Percentiles rank a stretch among this genome's conserved stretches.
Conservation (phyloP, 129 eudicot species). For the sunflower (Helianthus annuus) region DNA sequence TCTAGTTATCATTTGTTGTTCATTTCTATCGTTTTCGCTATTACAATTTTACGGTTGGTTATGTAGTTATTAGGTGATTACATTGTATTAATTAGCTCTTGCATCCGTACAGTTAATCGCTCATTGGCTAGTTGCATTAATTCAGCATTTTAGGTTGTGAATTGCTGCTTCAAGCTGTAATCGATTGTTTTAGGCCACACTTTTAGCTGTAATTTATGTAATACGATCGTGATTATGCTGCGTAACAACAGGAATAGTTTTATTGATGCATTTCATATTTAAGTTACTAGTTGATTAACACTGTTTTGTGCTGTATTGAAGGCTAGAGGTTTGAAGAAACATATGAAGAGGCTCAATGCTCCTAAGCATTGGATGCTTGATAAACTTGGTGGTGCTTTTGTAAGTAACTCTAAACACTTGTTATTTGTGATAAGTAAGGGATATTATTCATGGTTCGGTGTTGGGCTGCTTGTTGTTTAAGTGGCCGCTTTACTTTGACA, state of each 20-base stretch:
- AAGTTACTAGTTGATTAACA: background rate
- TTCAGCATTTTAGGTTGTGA: background rate
- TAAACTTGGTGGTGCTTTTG: conserved; percentile 6
- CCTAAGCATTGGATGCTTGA: conserved; percentile 8
- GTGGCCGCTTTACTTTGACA: too few species aligned
- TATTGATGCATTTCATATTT: background rate
- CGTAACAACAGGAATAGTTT: background rate
- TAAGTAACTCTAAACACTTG: background rate
- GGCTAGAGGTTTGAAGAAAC: too few species aligned
- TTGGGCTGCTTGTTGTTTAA: too few species aligned
- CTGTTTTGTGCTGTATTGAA: background rate
- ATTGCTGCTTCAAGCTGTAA: background rate
- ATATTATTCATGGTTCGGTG: too few species aligned
- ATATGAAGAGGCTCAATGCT: too few species aligned
- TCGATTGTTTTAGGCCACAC: background rate
- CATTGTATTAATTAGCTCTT: too few species aligned
- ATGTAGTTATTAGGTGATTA: too few species aligned
- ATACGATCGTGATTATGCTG: background rate
- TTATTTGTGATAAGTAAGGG: background rate
- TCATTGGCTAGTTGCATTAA: background rate
- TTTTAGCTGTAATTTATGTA: background rate
- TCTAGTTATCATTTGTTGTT: background rate
- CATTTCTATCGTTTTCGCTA: background rate
- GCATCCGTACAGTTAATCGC: background rate
- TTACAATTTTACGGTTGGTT: too few species aligned